Conservation (phyloP, 2,329 filamentous ascomycete genomes). For the Pyricularia sp. region DNA sequence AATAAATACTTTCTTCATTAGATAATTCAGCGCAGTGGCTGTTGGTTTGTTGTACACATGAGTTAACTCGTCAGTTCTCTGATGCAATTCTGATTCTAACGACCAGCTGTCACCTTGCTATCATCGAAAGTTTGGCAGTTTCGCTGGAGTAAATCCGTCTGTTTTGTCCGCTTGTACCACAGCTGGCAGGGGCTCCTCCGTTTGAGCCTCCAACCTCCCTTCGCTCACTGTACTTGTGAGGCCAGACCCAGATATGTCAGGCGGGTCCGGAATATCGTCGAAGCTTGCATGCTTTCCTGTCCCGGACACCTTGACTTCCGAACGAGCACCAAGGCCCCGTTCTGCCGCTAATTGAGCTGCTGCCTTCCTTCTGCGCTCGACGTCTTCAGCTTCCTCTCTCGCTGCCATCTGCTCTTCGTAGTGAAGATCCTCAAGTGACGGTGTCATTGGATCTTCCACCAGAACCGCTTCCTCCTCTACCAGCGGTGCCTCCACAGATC, state of each 20-base stretch:
- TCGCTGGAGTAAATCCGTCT: constrained; percentile 2
- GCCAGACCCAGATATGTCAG: not conserved
- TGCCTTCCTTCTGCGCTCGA: constrained; percentile 38
- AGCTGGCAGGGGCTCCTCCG: not conserved
- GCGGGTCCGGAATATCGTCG: constrained; percentile 2
- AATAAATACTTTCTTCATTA: not conserved
- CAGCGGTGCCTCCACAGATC: not conserved
- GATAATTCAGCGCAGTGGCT: not conserved
- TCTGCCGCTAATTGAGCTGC: constrained; percentile 37
- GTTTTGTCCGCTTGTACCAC: not conserved
- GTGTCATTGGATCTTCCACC: constrained; percentile 10
- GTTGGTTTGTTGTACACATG: not conserved
- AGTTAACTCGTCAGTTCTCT: not conserved
- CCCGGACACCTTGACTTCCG: not conserved
- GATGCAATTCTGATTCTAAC: not conserved
- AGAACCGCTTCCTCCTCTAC: not conserved
- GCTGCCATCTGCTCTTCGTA: constrained; percentile 38
- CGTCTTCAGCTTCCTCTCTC: constrained; percentile 37
- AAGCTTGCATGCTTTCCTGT: not conserved
- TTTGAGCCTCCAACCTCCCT: not conserved
- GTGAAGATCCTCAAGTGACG: constrained; percentile 37
- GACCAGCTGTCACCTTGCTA: not conserved
- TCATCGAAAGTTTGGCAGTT: constrained; percentile 1
- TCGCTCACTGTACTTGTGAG: not conserved
- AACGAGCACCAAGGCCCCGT: constrained; percentile 21